Evolutionary conservation across 192 early-diverging fungal species (phyloP), one percentile per base, ranked within the genome.

Genomic region (Kickxella alabastrina): DNA sequence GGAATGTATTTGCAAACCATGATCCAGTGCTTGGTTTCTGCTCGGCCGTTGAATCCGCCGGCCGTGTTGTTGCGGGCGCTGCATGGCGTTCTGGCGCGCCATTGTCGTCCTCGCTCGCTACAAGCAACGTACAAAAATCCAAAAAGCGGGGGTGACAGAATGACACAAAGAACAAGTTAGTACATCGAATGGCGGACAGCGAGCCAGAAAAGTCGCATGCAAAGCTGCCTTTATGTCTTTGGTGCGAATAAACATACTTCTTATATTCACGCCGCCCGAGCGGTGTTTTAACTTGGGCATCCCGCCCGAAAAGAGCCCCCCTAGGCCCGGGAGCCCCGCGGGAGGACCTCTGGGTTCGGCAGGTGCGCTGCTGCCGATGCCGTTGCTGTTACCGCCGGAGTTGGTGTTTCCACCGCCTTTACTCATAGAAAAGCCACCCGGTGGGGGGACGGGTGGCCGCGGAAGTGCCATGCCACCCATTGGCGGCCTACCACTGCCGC

Each of bases 201-300:
- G n/a, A n/a, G n/a, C n/a, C n/a, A n/a, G n/a, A n/a, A n/a, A n/a
- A n/a, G n/a, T n/a, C n/a, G n/a, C n/a, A n/a, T n/a, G n/a, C n/a
- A n/a, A n/a, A n/a, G n/a, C n/a, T n/a, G n/a, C n/a, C n/a, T n/a
- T n/a, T n/a, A n/a, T n/a, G n/a, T n/a, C n/a, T n/a, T n/a, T n/a
- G n/a, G n/a, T n/a, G n/a, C n/a, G n/a, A n/a, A n/a, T n/a, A n/a
- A n/a, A n/a, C n/a, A n/a, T 54, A 47, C 71, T 70, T 40, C 77
- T 78, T 45, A 60, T 79, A 37, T 66, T 74, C 37, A 80, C 71
- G 22, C 80, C 81, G 18, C 78, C 81, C 18, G 59, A 54, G 59
- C 81, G 77, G 59, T 73, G 76, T 68, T 72, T 76, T 25, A 89
- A 64, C 36, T 82, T 85, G 5, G 88, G 88, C 75, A 87, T 81